Conservation (phyloP, 441 rosid species). For the Sinapis alba region DNA sequence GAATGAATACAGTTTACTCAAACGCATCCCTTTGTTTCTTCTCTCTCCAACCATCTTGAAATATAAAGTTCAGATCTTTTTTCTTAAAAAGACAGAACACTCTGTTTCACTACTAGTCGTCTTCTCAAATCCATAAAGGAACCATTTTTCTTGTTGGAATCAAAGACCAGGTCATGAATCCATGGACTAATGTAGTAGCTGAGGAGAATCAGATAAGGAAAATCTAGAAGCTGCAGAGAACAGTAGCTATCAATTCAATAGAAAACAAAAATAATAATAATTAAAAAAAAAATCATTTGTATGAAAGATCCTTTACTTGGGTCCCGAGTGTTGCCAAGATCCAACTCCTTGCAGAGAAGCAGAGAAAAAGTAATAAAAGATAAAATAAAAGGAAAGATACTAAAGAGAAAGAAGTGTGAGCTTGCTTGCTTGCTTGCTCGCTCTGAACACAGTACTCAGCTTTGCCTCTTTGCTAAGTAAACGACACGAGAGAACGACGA, state of each 20-base stretch:
- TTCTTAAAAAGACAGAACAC: constrained; percentile 3
- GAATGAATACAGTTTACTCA: constrained; percentile 61
- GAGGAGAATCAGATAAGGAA: constrained; percentile 1
- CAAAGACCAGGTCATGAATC: constrained; percentile 23
- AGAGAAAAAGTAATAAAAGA: neutral
- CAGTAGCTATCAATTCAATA: constrained; percentile 27
- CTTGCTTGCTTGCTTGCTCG: constrained; percentile 26
- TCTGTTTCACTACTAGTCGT: constrained; percentile 19
- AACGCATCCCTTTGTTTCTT: constrained; percentile 40
- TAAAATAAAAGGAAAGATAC: constrained; percentile 3
- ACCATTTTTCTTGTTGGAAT: constrained; percentile 5
- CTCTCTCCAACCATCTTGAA: constrained; percentile 44
- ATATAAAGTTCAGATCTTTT: neutral
- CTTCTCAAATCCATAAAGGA: neutral
- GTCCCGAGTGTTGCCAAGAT: constrained; percentile 46
- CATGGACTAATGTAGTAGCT: constrained; percentile 7
- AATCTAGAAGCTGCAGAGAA: constrained; percentile 33
- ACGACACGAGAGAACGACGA: constrained; percentile 24
- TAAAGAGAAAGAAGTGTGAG: constrained; percentile 25
- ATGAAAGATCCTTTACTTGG: constrained; percentile 54
- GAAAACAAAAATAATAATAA: neutral
- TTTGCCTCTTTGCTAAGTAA: constrained; percentile 68
- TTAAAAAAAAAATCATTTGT: constrained; percentile 3
- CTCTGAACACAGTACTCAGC: constrained; percentile 16
- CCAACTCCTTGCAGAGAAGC: constrained; percentile 40